A percentile compares a stretch with the other conserved stretches of the same genome.
These are phyloP conservation scores for Arthrobotrys sphaeroides DNA, from an alignment of 2,329 filamentous ascomycete species.

Conservation along the genomic window DNA sequence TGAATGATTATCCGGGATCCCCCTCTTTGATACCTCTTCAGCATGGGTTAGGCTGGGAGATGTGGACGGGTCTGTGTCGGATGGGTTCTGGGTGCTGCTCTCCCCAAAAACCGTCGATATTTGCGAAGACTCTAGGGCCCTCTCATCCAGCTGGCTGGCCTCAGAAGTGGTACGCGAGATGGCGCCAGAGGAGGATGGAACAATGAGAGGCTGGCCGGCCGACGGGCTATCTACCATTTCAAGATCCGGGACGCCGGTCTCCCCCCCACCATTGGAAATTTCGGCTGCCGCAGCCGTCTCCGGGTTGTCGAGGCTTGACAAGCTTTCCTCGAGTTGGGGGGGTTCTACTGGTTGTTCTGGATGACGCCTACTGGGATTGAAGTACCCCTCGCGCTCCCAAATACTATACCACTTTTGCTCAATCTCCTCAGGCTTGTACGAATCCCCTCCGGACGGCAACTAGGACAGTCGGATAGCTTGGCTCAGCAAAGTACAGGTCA, in stretches of 20 bases:
- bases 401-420: conserved; percentile 19
- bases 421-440: conserved; percentile 16
- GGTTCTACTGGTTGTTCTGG: not conserved
- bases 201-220: not conserved
- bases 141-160: not conserved
- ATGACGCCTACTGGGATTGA: not conserved
- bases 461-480: not conserved
- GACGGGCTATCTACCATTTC: not conserved
- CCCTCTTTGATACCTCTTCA: not conserved
- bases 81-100: not conserved
- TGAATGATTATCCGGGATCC: not conserved
- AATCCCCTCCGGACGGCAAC: not conserved
- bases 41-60: not conserved
- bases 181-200: not conserved
- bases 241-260: not conserved
- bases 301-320: not conserved
- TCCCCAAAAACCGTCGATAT: not conserved
- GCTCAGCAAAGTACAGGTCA: not conserved
- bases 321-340: not conserved
- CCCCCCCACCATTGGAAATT: not conserved
- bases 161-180: not conserved
- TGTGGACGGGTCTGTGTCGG: not conserved
- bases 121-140: not conserved
- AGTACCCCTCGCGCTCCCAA: conserved; percentile 21
- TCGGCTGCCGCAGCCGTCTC: not conserved